phyloP scores from a whole-genome alignment of 2,329 filamentous ascomycete genomes.

The Sarocladium oryzae region DNA sequence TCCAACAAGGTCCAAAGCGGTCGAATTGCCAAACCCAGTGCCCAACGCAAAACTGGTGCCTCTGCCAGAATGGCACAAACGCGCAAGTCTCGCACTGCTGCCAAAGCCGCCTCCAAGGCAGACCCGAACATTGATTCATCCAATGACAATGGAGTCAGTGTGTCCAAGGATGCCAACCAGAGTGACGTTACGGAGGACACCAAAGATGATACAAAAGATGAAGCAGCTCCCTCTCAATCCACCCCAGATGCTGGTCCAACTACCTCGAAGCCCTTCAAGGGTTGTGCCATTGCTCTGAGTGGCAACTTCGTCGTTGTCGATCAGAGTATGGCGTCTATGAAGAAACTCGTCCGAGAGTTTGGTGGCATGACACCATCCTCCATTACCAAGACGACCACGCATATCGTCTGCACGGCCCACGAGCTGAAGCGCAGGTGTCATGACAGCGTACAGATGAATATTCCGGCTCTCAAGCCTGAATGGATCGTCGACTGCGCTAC shows the following conservation, averaged over 20 bases:
- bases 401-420: constrained; percentile 47
- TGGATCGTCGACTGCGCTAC: constrained; percentile 55
- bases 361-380: constrained; percentile 42
- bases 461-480: constrained; percentile 50
- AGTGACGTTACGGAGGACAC: not conserved
- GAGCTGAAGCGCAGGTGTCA: not conserved
- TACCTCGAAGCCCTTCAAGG: constrained; percentile 32
- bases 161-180: not conserved
- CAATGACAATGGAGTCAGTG: not conserved
- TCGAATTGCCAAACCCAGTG: not conserved
- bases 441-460: constrained; percentile 17
- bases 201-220: not conserved
- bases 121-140: not conserved
- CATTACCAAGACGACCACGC: constrained; percentile 45
- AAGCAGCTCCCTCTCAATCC: not conserved
- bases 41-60: not conserved
- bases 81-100: not conserved
- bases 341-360: constrained; percentile 37
- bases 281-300: constrained; percentile 48
- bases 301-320: constrained; percentile 51
- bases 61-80: constrained; percentile 1
- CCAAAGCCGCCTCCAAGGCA: not conserved
- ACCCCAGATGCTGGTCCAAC: constrained; percentile 1
- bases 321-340: constrained; percentile 43
- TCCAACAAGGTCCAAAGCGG: not conserved